Evolutionary conservation across 2,329 filamentous ascomycete species (phyloP), one percentile per base, ranked within the genome.

Genomic region (Fusarium tuaranense): DNA sequence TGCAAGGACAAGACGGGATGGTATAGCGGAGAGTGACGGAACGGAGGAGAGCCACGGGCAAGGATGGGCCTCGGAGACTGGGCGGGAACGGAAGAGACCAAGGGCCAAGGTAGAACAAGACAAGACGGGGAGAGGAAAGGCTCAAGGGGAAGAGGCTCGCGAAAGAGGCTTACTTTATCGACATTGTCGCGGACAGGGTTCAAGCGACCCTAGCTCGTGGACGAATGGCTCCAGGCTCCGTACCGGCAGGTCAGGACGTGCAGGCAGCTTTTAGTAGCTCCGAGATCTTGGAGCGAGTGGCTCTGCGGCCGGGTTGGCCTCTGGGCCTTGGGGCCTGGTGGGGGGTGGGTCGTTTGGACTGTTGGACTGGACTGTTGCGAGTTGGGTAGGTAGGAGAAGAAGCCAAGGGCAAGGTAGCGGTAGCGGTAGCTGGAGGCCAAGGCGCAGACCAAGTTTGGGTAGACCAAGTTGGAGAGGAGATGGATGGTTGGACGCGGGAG

Each of bases 91-190:
- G 8, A 22, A 63, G 65, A 72, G 59, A 68, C 67, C 67, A 76
- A 68, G 64, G 67, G 67, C 65, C 64, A 73, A 65, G 69, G 69
- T 71, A 62, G 63, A 71, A 75, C 65, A 70, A 72, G 71, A 75
- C 65, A 70, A 72, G 71, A 73, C 65, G 68, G 68, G 58, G 69
- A 72, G 65, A 76, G 66, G 71, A 73, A 68, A 75, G 71, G 67
- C 72, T 73, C 67, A 71, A 67, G 69, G 75, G 69, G 68, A 76
- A 71, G 76, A 75, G 74, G 70, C 70, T 78, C 77, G 79, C 74
- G 71, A 77, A 78, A 72, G 76, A 80, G 80, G 84, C 85, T 85
- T 84, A 88, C 87, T 88, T 88, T 86, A 88, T 87, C 81, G 87
- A 88, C 87, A 88, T 88, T 81, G 80, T 85, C 78, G 80, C 77